phyloP scores from a whole-genome alignment of 345 rosid genomes.

The Populus pruinosa region DNA sequence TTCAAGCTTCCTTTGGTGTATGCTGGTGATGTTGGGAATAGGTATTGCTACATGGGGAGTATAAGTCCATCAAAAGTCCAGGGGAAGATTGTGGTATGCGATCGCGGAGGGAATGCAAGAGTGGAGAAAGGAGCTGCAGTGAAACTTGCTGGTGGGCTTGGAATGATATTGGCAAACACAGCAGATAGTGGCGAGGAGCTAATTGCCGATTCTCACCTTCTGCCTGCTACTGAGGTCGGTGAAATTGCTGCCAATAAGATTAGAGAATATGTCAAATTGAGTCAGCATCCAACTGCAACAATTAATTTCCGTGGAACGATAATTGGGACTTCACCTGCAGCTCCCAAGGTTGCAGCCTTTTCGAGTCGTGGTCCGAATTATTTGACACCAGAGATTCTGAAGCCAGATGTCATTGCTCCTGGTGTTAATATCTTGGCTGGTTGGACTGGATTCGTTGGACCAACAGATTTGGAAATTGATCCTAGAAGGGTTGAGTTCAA shows the following conservation, averaged over 20 bases:
- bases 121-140: constrained; percentile 31
- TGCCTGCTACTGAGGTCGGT: constrained; percentile 34
- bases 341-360: constrained; percentile 31
- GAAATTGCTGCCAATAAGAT: constrained; percentile 17
- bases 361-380: constrained; percentile 30
- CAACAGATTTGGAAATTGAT: constrained; percentile 32
- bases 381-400: constrained; percentile 25
- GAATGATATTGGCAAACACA: constrained; percentile 29
- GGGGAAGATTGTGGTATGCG: constrained; percentile 33
- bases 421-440: constrained; percentile 31
- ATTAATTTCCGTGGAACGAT: constrained; percentile 26
- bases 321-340: constrained; percentile 21
- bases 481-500: constrained; percentile 31
- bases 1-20: constrained; percentile 52
- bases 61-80: constrained; percentile 15
- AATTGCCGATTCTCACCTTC: constrained; percentile 31
- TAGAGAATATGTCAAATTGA: constrained; percentile 14
- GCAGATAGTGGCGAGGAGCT: constrained; percentile 28
- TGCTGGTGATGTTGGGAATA: constrained; percentile 57
- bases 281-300: constrained; percentile 23
- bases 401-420: constrained; percentile 32
- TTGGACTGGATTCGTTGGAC: constrained; percentile 21
- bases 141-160: constrained; percentile 30
- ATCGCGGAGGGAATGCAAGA: constrained; percentile 30
- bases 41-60: constrained; percentile 26